Percentiles rank a stretch among this genome's conserved stretches.
Conservation (phyloP, 768 basidiomycete species). For the Amanita pallidorosea region DNA sequence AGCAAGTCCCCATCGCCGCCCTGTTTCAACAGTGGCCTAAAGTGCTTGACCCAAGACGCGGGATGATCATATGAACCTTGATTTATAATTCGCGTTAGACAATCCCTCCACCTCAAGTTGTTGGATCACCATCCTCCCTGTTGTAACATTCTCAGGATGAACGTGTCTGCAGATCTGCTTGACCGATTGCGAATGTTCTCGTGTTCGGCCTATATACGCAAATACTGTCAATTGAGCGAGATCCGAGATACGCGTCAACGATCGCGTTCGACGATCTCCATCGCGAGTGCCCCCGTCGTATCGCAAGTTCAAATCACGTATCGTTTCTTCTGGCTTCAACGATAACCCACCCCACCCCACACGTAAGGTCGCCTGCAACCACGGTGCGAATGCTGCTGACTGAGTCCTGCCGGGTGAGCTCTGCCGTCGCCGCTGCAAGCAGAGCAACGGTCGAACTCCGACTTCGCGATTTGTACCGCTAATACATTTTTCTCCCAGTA, state of each 20-base stretch:
- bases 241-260: conserved; percentile 35
- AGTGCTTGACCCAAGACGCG: no score
- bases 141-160: no score
- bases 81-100: no score
- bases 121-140: no score
- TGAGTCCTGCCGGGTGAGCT: conserved; percentile 37
- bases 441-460: conserved; percentile 62
- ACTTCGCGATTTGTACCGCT: conserved; percentile 34
- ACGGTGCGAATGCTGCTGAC: conserved; percentile 66
- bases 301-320: conserved; percentile 17
- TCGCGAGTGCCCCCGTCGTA: conserved; percentile 14
- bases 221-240: conserved; percentile 40
- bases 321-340: conserved; percentile 17
- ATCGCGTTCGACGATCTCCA: conserved; percentile 6
- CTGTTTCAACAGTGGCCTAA: no score
- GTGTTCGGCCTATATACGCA: conserved; percentile 68
- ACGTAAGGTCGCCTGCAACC: conserved; percentile 39
- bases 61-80: no score
- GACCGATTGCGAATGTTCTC: conserved; percentile 50
- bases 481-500: conserved; percentile 19
- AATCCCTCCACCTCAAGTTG: no score
- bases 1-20: no score
- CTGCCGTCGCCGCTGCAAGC: conserved; percentile 27
- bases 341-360: conserved; percentile 18
- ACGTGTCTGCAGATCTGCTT: conserved; percentile 53